Conservation (phyloP, 345 rosid genomes). For the Orychophragmus violaceus region DNA sequence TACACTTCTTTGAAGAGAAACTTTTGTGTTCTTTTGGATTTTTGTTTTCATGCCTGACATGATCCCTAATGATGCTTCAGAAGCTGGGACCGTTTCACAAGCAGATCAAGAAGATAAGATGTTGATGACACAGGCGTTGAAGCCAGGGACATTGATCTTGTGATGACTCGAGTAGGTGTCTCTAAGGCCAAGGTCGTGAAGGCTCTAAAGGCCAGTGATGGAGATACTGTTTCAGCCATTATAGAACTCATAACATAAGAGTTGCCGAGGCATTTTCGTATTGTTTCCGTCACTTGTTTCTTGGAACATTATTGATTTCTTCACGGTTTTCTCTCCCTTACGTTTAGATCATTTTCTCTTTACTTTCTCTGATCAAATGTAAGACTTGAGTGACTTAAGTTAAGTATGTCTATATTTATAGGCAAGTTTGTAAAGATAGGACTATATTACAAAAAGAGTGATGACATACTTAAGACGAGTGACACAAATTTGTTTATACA, state of each 20-base stretch:
- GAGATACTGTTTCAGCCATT: conserved; percentile 80
- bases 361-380: not conserved
- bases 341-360: not conserved
- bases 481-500: conserved; percentile 11
- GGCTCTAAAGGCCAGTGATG: conserved; percentile 58
- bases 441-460: not conserved
- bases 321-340: too few species aligned
- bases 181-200: conserved; percentile 67
- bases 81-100: conserved; percentile 30
- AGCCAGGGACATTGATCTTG: conserved; percentile 70
- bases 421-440: not conserved
- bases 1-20: too few species aligned
- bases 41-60: conserved; percentile 77
- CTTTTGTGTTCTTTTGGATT: too few species aligned
- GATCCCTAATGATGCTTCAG: conserved; percentile 42
- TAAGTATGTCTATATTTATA: not conserved
- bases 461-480: not conserved
- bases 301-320: not conserved
- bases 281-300: not conserved
- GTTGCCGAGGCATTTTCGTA: not conserved
- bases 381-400: not conserved
- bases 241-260: conserved; percentile 73
- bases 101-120: conserved; percentile 69
- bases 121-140: conserved; percentile 64
- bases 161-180: conserved; percentile 81